These are phyloP conservation scores for Fusarium sp. DNA, from an alignment of 2,329 filamentous ascomycete genomes.

Conservation along the genomic window DNA sequence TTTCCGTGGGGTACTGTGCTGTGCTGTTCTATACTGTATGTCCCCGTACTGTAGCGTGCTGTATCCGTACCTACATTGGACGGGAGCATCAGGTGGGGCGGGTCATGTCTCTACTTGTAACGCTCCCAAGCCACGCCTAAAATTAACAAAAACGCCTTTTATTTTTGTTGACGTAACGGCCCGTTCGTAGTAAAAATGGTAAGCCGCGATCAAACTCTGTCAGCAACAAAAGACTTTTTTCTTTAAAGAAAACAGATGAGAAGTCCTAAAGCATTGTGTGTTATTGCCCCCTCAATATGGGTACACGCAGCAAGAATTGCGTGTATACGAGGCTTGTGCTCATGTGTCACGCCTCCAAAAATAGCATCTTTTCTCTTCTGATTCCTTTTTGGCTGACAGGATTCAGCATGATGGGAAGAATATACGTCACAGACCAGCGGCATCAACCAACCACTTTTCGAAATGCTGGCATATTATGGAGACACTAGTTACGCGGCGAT, in stretches of 20 bases:
- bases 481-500: slow-evolving; percentile 32
- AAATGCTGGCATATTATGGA: slow-evolving; percentile 19
- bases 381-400: slow-evolving; percentile 12
- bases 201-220: slow-evolving; percentile 2
- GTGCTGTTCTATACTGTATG: slow-evolving; percentile 15
- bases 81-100: slow-evolving; percentile 5
- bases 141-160: not conserved
- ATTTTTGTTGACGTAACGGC: slow-evolving; percentile 12
- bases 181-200: not conserved
- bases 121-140: not conserved
- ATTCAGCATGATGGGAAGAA: not conserved
- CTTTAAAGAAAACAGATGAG: not conserved
- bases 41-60: not conserved
- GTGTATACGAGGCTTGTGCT: slow-evolving; percentile 33
- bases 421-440: slow-evolving; percentile 28
- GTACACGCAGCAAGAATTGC: slow-evolving; percentile 17
- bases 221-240: not conserved
- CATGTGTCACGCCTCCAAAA: slow-evolving; percentile 24
- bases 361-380: slow-evolving; percentile 17
- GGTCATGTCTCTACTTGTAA: slow-evolving; percentile 22
- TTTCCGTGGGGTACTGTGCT: slow-evolving; percentile 7
- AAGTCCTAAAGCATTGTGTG: not conserved
- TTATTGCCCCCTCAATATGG: slow-evolving; percentile 2
- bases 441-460: slow-evolving; percentile 15
- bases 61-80: slow-evolving; percentile 28